These are phyloP conservation scores for Cyclospora cayetanensis DNA, from an alignment of 169 alveolate genomes.

Conservation along the genomic window DNA sequence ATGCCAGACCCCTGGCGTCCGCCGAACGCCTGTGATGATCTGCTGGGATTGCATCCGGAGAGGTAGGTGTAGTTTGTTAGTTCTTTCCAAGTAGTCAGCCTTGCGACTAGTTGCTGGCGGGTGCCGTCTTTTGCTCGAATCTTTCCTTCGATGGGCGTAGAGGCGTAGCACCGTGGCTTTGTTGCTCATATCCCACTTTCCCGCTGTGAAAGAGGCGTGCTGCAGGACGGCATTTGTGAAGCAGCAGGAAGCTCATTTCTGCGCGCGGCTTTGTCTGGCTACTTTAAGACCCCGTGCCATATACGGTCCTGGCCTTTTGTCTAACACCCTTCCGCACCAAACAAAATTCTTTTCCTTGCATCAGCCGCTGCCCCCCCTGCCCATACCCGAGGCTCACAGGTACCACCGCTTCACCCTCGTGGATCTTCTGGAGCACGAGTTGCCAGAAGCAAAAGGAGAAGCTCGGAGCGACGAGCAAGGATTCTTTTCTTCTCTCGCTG, in stretches of 20 bases:
- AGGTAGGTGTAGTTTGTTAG: too few species aligned
- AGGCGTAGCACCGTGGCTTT: too few species aligned
- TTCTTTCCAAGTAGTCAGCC: too few species aligned
- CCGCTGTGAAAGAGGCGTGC: too few species aligned
- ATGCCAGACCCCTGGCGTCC: constrained; percentile 63
- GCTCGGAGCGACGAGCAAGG: background rate
- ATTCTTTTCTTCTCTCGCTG: background rate
- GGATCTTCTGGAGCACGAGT: constrained; percentile 34
- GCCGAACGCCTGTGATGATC: constrained; percentile 44
- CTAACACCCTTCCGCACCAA: constrained; percentile 40
- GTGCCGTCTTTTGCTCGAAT: too few species aligned
- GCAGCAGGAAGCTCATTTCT: constrained; percentile 49
- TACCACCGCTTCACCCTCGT: constrained; percentile 43
- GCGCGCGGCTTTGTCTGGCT: constrained; percentile 9
- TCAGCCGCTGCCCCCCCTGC: constrained; percentile 55
- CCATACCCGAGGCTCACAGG: constrained; percentile 46
- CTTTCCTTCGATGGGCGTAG: too few species aligned
- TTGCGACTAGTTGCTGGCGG: too few species aligned
- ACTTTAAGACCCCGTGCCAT: constrained; percentile 16
- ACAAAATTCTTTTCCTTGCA: constrained; percentile 36
- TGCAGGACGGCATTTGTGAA: constrained; percentile 5
- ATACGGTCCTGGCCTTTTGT: constrained; percentile 33
- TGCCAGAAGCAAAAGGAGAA: background rate
- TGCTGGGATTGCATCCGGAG: constrained; percentile 19
- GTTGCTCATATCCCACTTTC: too few species aligned